Percentiles rank a stretch among this genome's conserved stretches.
phyloP scores from a whole-genome alignment of 257 asterid species.

The Coffea eugenioides region DNA sequence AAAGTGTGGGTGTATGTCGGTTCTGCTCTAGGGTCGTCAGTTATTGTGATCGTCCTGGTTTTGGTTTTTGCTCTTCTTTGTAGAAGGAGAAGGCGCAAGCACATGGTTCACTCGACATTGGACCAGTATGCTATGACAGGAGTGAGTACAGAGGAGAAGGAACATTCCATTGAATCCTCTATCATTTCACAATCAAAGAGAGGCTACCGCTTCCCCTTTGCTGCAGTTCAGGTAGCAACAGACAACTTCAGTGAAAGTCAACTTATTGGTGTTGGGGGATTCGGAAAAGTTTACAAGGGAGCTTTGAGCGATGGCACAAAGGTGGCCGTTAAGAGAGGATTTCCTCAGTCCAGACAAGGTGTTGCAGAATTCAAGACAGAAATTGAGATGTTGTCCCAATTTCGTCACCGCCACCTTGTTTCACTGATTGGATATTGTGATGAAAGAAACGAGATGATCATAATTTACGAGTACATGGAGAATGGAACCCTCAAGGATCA shows the following conservation, averaged over 20 bases:
- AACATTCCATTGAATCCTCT: constrained; percentile 11
- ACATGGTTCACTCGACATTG: constrained; percentile 20
- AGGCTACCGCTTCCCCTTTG: constrained; percentile 39
- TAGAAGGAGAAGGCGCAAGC: constrained; percentile 18
- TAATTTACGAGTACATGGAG: constrained; percentile 46
- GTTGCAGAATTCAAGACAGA: constrained; percentile 40
- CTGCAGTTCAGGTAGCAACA: constrained; percentile 37
- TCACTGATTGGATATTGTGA: constrained; percentile 45
- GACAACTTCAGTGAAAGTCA: constrained; percentile 33
- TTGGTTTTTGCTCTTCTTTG: constrained; percentile 19
- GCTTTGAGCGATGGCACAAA: constrained; percentile 31
- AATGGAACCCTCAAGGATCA: constrained; percentile 40
- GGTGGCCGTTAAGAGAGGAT: constrained; percentile 45
- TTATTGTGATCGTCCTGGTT: constrained; percentile 11
- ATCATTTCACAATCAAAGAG: constrained; percentile 27
- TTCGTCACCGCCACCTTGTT: constrained; percentile 45
- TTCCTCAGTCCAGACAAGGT: constrained; percentile 30
- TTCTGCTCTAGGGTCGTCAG: constrained; percentile 25
- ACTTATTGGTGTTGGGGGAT: constrained; percentile 45
- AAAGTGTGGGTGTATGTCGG: constrained; percentile 34
- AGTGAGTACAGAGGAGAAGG: constrained; percentile 7
- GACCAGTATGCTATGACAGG: constrained; percentile 16
- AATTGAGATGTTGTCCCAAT: constrained; percentile 41
- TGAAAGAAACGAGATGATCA: constrained; percentile 40
- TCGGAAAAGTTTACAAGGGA: constrained; percentile 44